Conservation (phyloP, 768 basidiomycete species). For the Hypholoma fasciculare region DNA sequence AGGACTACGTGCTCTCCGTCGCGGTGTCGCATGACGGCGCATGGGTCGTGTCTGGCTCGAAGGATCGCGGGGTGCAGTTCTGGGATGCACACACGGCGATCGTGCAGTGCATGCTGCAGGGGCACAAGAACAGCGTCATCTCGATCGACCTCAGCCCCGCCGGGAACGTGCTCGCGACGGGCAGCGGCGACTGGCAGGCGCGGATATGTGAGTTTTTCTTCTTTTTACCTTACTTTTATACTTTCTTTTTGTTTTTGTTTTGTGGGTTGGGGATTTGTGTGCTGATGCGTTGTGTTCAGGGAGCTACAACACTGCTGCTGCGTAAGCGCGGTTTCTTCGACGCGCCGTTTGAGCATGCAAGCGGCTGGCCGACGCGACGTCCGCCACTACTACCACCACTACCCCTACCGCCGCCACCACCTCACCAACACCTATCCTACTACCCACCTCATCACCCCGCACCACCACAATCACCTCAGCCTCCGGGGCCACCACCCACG, state of each 20-base stretch:
- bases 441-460: not conserved
- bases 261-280: not conserved
- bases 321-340: not conserved
- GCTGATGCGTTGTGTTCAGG: not conserved
- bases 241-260: not conserved
- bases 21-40: constrained; percentile 87
- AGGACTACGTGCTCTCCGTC: constrained; percentile 63
- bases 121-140: constrained; percentile 59
- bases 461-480: no score
- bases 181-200: constrained; percentile 55
- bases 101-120: constrained; percentile 92
- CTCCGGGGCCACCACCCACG: no score
- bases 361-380: no score
- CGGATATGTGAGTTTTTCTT: constrained; percentile 41
- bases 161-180: constrained; percentile 48
- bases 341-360: no score
- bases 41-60: constrained; percentile 91
- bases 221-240: not conserved
- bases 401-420: not conserved
- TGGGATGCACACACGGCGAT: constrained; percentile 78
- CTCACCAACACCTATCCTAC: not conserved
- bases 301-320: not conserved
- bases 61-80: constrained; percentile 95
- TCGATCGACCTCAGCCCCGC: constrained; percentile 50
- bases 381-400: not conserved